phyloP scores from a whole-genome alignment of 768 basidiomycete genomes.

The Neoboletus brunneissimus region DNA sequence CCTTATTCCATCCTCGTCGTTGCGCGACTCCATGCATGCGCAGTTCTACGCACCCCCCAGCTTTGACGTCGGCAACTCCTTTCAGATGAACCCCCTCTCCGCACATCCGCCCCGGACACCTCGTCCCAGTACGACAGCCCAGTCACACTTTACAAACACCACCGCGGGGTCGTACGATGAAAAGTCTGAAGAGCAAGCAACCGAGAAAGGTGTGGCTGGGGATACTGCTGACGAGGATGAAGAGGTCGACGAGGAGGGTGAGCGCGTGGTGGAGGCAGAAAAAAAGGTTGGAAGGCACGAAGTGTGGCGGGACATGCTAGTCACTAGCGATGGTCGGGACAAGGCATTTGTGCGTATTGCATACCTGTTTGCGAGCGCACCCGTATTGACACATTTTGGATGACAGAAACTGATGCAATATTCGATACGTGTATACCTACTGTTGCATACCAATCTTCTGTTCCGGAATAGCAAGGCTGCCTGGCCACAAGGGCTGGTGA shows the following conservation, averaged over 20 bases:
- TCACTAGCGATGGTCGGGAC: conserved; percentile 77
- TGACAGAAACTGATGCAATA: conserved; percentile 85
- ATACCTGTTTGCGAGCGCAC: neutral
- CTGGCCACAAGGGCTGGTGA: conserved; percentile 57
- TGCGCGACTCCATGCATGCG: conserved; percentile 39
- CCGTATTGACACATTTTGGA: conserved; percentile 1
- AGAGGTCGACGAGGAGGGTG: conserved; percentile 51
- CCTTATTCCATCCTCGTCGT: conserved; percentile 38
- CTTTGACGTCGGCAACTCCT: conserved; percentile 59
- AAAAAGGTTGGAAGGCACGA: conserved; percentile 57
- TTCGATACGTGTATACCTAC: conserved; percentile 67
- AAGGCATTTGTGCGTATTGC: conserved; percentile 70
- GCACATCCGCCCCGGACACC: conserved; percentile 78
- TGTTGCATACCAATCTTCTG: conserved; percentile 61
- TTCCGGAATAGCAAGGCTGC: conserved; percentile 41
- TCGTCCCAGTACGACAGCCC: conserved; percentile 33
- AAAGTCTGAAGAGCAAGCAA: conserved; percentile 38
- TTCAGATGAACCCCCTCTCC: conserved; percentile 81
- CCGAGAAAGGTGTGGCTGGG: conserved; percentile 12
- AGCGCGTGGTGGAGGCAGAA: conserved; percentile 41
- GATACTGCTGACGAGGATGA: conserved; percentile 33
- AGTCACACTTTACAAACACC: conserved; percentile 25
- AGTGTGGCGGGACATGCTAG: conserved; percentile 77
- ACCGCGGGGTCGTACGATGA: conserved; percentile 39
- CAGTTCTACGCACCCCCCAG: conserved; percentile 51